Percentiles rank a stretch among this genome's conserved stretches.
phyloP scores from a whole-genome alignment of 257 asterid species.

The Echites panduratus region DNA sequence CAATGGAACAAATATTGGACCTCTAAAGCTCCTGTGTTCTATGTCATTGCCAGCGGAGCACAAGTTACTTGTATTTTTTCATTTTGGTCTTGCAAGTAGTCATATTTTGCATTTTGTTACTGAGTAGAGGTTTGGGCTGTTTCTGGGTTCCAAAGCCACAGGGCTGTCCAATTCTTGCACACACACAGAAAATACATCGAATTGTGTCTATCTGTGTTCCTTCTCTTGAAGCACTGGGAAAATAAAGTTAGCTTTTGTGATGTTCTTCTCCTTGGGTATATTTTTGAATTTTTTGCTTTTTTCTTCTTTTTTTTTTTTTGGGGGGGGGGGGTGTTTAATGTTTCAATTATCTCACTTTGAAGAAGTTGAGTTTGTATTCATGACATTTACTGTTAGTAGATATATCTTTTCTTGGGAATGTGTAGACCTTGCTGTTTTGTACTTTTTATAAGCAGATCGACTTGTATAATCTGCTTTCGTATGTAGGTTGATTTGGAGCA shows the following conservation, averaged over 20 bases:
- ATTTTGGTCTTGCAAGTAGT: not conserved
- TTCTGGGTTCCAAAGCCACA: not conserved
- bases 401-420: not conserved
- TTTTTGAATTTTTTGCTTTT: not conserved
- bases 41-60: not conserved
- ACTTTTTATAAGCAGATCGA: not conserved
- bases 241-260: not conserved
- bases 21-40: not conserved
- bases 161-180: no score
- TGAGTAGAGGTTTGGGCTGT: not conserved
- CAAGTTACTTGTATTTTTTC: no score
- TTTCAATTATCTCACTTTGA: not conserved
- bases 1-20: not conserved
- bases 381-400: no score
- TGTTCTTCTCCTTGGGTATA: not conserved
- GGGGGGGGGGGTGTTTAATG: not conserved
- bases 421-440: not conserved
- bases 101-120: not conserved
- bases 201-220: not conserved
- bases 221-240: not conserved
- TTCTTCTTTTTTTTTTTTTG: not conserved
- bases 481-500: constrained; percentile 95
- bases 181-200: no score
- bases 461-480: constrained; percentile 18
- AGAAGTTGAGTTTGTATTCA: not conserved